Percentiles rank a stretch among this genome's conserved stretches.
phyloP scores from a whole-genome alignment of 257 asterid genomes.

The Solanum pimpinellifolium region DNA sequence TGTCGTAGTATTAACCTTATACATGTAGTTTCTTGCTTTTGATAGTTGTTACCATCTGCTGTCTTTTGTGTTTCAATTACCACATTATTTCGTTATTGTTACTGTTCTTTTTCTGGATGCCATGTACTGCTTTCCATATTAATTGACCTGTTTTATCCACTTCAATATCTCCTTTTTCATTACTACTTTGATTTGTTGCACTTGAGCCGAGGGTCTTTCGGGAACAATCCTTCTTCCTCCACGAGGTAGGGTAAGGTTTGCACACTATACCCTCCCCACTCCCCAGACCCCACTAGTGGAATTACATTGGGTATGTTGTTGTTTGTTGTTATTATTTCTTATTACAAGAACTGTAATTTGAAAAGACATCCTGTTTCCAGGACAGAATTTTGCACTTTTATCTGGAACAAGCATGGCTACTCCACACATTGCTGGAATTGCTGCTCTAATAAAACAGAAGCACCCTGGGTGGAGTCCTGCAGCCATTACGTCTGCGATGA shows the following conservation, averaged over 20 bases:
- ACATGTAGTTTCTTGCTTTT: neutral
- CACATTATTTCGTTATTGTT: neutral
- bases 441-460: constrained; percentile 53
- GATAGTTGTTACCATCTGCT: neutral
- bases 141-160: neutral
- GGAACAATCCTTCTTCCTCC: neutral
- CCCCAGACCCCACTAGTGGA: neutral
- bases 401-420: constrained; percentile 79
- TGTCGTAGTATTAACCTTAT: neutral
- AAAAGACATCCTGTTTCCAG: constrained; percentile 9
- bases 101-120: neutral
- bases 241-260: neutral
- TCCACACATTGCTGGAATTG: constrained; percentile 55
- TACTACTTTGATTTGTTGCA: neutral
- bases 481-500: constrained; percentile 50
- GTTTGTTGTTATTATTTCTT: neutral
- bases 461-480: constrained; percentile 54
- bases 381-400: constrained; percentile 39
- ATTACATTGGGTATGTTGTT: neutral
- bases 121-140: neutral
- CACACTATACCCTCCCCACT: neutral
- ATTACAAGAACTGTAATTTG: neutral
- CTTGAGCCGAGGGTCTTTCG: neutral
- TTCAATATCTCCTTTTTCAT: neutral
- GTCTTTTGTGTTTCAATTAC: neutral